Conservation (phyloP, 2,329 filamentous ascomycete genomes). For the Colletotrichum sp. region DNA sequence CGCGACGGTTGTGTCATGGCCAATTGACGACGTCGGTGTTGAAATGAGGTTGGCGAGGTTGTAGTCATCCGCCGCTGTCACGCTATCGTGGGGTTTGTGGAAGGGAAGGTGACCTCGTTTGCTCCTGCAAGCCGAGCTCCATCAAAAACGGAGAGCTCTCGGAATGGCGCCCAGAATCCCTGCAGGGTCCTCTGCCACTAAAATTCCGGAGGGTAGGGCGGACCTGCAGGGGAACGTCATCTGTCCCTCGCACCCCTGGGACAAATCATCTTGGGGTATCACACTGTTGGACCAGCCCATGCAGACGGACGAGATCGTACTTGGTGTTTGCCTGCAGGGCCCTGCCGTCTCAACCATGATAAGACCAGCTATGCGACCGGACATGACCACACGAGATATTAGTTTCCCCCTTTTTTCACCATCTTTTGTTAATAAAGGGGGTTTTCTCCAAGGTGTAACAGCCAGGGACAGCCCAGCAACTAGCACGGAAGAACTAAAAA, state of each 20-base stretch:
- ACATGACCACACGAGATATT: not conserved
- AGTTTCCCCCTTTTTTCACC: not conserved
- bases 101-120: not conserved
- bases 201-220: slow-evolving; percentile 4
- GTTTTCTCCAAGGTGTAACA: not conserved
- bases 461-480: not conserved
- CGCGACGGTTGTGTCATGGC: slow-evolving; percentile 25
- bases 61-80: not conserved
- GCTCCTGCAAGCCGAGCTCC: slow-evolving; percentile 6
- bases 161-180: slow-evolving; percentile 9
- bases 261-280: not conserved
- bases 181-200: slow-evolving; percentile 9
- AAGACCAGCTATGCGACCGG: not conserved
- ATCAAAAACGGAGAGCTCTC: slow-evolving; percentile 16
- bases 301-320: not conserved
- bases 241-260: slow-evolving; percentile 15
- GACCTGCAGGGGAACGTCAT: slow-evolving; percentile 21
- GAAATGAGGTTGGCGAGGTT: not conserved
- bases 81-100: not conserved
- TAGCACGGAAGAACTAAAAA: slow-evolving; percentile 15
- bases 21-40: not conserved
- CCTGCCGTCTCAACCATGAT: not conserved
- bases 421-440: not conserved
- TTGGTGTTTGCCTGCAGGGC: not conserved
- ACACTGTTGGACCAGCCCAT: slow-evolving; percentile 1